phyloP scores from a whole-genome alignment of 805 yeast genomes.

The Yamadazyma takamatsuzukensis region DNA sequence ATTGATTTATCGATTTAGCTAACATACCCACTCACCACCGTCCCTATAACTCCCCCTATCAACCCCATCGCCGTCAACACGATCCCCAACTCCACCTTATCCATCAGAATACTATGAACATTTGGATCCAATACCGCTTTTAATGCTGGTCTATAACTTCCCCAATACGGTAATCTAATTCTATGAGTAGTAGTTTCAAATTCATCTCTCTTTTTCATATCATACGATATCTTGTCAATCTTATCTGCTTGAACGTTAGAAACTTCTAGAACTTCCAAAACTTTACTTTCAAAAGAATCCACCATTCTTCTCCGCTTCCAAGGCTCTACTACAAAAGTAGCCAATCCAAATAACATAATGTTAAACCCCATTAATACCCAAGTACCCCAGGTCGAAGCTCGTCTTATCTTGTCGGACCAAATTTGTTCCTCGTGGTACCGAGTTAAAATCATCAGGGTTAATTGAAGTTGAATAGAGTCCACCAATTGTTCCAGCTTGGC shows the following conservation, averaged over 20 bases:
- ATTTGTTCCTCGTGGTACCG: slow-evolving; percentile 96
- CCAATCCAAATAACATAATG: slow-evolving; percentile 68
- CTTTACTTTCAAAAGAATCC: slow-evolving; percentile 77
- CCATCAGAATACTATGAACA: too few species aligned
- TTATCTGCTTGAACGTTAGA: slow-evolving; percentile 11
- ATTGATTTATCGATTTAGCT: too few species aligned
- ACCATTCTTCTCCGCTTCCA: slow-evolving; percentile 85
- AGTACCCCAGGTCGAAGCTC: slow-evolving; percentile 97
- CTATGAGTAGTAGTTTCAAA: too few species aligned
- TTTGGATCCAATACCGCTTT: too few species aligned
- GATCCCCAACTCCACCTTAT: too few species aligned
- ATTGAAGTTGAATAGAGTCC: slow-evolving; percentile 64
- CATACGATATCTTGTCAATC: too few species aligned
- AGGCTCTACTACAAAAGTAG: slow-evolving; percentile 89
- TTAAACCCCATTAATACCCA: slow-evolving; percentile 86
- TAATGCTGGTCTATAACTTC: too few species aligned
- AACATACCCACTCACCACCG: too few species aligned
- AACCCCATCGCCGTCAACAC: too few species aligned
- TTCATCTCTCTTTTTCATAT: too few species aligned
- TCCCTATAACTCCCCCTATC: too few species aligned
- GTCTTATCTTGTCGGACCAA: slow-evolving; percentile 95
- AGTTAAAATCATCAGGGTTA: slow-evolving; percentile 75
- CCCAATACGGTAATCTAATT: too few species aligned
- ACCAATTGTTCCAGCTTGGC: slow-evolving; percentile 55
- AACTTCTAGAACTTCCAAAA: slow-evolving; percentile 38